Evolutionary conservation across 1,284 basidiomycete genomes (phyloP).

Genomic region (Apiotrichum laibachii): DNA sequence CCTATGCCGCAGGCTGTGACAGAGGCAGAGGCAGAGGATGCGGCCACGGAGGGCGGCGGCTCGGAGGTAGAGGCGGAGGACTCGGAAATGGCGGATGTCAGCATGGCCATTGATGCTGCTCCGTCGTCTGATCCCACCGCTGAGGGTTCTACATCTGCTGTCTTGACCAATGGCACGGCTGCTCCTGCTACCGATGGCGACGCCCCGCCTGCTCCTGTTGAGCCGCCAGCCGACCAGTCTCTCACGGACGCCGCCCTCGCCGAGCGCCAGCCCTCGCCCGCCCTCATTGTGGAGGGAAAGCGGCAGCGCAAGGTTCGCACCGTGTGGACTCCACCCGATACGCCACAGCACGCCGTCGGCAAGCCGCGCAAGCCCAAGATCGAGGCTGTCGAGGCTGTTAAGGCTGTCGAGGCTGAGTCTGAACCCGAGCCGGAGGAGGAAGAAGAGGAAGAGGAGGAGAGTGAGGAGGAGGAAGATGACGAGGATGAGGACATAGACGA

Average conservation of each 20-base stretch:
- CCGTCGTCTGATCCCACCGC: neutral
- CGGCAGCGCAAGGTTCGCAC: conserved; percentile 36
- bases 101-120: neutral
- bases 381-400: conserved; percentile 16
- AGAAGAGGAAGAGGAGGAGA: conserved; percentile 15
- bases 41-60: neutral
- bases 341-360: conserved; percentile 24
- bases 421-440: conserved; percentile 18
- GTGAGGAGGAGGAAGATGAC: conserved; percentile 27
- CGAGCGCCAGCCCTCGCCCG: conserved; percentile 15
- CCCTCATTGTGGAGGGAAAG: conserved; percentile 38
- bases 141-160: neutral
- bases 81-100: conserved; percentile 1
- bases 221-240: conserved; percentile 28
- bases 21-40: neutral
- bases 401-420: conserved; percentile 18
- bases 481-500: conserved; percentile 21
- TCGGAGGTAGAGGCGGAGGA: conserved; percentile 3
- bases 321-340: conserved; percentile 40
- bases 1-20: conserved; percentile 24
- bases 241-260: conserved; percentile 37
- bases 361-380: conserved; percentile 30
- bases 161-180: neutral
- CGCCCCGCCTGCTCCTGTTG: neutral
- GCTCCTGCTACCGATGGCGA: neutral